Conservation (phyloP, 148 eudicot species). For the Hydrangea macrophylla region DNA sequence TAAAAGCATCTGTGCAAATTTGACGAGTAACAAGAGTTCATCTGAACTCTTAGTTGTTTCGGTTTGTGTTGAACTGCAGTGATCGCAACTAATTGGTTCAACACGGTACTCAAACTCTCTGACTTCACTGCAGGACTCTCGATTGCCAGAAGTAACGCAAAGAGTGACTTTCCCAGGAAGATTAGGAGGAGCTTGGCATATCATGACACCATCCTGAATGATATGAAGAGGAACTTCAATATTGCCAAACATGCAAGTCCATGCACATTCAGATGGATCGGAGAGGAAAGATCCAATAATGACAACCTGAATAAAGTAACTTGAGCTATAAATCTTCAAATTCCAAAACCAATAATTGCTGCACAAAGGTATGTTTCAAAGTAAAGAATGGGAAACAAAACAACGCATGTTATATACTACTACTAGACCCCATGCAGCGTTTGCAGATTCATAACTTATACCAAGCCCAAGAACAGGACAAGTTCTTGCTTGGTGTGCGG, state of each 20-base stretch:
- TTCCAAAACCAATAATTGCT: background rate
- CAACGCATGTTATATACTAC: background rate
- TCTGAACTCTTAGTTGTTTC: slow-evolving; percentile 54
- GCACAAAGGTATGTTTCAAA: background rate
- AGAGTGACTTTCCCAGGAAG: slow-evolving; percentile 70
- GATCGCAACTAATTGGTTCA: slow-evolving; percentile 28
- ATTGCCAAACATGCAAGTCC: slow-evolving; percentile 93
- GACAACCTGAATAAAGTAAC: slow-evolving; percentile 58
- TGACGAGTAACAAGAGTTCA: slow-evolving; percentile 68
- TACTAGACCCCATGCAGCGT: background rate
- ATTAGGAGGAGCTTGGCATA: slow-evolving; percentile 75
- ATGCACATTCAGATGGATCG: slow-evolving; percentile 50
- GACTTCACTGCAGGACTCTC: slow-evolving; percentile 81
- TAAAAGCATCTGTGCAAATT: slow-evolving; percentile 67
- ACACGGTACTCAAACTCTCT: slow-evolving; percentile 83
- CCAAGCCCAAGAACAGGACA: background rate
- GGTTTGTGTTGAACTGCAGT: slow-evolving; percentile 31
- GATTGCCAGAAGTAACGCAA: slow-evolving; percentile 72
- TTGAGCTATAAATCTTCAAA: background rate
- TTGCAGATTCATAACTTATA: background rate
- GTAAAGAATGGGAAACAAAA: background rate
- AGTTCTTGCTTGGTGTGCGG: background rate
- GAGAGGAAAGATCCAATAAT: slow-evolving; percentile 82
- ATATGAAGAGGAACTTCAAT: slow-evolving; percentile 76
- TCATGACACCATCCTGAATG: slow-evolving; percentile 76